Evolutionary conservation across 768 basidiomycete species (phyloP), one percentile per base, ranked within the genome.

Genomic region (Trametopsis cervina): DNA sequence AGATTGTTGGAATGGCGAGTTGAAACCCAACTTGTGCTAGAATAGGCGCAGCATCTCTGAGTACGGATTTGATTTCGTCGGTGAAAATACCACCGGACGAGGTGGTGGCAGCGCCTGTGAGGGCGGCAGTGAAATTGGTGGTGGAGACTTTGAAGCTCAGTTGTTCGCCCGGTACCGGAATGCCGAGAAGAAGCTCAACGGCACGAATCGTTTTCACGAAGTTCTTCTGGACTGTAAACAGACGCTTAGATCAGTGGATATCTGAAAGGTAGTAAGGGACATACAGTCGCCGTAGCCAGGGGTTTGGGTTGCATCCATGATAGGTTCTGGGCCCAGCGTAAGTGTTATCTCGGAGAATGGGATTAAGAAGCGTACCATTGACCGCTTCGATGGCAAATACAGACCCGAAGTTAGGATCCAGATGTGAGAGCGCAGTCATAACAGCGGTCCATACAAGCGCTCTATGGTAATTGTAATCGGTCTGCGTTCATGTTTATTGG

Each of bases 401-500:
- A 25, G 69, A 77, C 15, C 55, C 65, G 57, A 90, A 90, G 35
- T 69, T 66, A 4, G 85, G 73, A 58, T 89, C 81, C 26, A 84
- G 64, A 55, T 90, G 88, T 1, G 83, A 67, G 3, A 90, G 66
- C 9, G 74, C 64, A 0, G 88, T 83, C 81, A 89, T 89, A 17
- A 89, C 83, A 11, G 80, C 80, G 0, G 85, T 79, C 88, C 88
- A 90, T n/a, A 82, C 66, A 40, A 90, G 67, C 6, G 88, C 88
- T 4, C 88, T 81, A 50, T 79, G 75, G 53, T 86, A 90, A 60
- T 90, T 90, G 44, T 76, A 68, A 3, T 69, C 66, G 1, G 82
- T 89, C 86, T 85, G 57, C 12, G 10, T 27, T 17, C 35, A 15
- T 29, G 21, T 25, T 23, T 45, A 20, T 51, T 35, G n/a, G 22